Base-by-base conservation (phyloP, 139 green algal species). In the Closterium sp. region DNA sequence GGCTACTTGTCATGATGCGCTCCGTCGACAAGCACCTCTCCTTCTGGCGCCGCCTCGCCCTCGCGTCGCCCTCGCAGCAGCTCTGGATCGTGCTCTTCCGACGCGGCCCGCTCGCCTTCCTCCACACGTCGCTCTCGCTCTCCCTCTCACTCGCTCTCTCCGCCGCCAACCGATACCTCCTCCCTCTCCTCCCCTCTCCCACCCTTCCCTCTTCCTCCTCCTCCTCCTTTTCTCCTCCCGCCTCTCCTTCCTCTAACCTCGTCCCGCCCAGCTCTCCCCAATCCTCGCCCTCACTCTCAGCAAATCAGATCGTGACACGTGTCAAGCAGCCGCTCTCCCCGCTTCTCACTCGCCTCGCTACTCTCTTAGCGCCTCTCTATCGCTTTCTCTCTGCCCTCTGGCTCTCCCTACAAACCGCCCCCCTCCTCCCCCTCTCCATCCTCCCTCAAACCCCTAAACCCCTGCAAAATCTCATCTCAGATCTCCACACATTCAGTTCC, bases 91-190 rank as follows among this genome's bases (percentile, higher is more conserved):
- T 86, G 29, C 28, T 86, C 28, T 28, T 90, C 62, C 30, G 70
- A 17, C n/a, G 70, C 31, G 30, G 30, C 29, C n/a, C 38, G 62
- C n/a, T 29, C 29, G 30, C 62, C 1, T 90, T 30, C 28, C 30
- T 30, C 70, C 29, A 90, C 38, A 86, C 62, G 10, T 86, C 28
- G 5, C 29, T 31, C 13, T 30, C 29, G 3, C 88, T 86, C 88
- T 86, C 88, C 28, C 30, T 90, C 88, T 86, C 88, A 31, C 88
- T 90, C 88, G 62, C 30, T 86, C 88, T 87, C 29, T 62, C 27
- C 30, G 38, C 88, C 29, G 28, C n/a, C 11, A n/a, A 86, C n/a
- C 70, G 38, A 7, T 90, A 50, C 88, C 28, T 31, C 28, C 88
- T 90, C 28, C 88, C 88, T 21, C 29, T 90, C 13, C 28, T 62